These are phyloP conservation scores for Rhizopus arrhizus DNA, from an alignment of 371 early-diverging fungal genomes.

Conservation along the genomic window DNA sequence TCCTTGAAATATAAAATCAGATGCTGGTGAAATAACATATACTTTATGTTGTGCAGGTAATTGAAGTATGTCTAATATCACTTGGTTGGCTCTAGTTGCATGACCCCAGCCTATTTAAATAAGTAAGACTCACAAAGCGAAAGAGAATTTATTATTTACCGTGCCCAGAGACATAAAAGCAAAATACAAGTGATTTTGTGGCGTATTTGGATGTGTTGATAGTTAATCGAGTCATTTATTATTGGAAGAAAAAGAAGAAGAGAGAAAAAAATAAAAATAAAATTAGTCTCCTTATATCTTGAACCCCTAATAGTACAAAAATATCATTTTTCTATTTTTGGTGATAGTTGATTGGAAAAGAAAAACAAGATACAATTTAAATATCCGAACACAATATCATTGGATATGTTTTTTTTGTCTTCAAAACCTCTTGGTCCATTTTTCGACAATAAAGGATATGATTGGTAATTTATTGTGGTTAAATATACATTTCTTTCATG, in stretches of 20 bases:
- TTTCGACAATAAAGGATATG: not conserved
- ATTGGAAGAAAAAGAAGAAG: not conserved
- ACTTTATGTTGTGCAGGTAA: constrained; percentile 62
- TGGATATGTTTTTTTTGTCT: no score
- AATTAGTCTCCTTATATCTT: constrained; percentile 2
- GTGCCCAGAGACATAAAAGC: constrained; percentile 74
- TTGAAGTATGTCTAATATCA: constrained; percentile 60
- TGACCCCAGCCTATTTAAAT: constrained; percentile 65
- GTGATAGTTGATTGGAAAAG: not conserved
- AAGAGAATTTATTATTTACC: constrained; percentile 35
- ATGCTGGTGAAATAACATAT: constrained; percentile 66
- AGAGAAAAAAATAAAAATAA: constrained; percentile 8
- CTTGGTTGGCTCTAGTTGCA: constrained; percentile 67
- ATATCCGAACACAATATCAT: not conserved
- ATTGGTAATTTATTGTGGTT: not conserved
- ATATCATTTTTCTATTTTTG: no score
- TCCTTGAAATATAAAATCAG: constrained; percentile 67
- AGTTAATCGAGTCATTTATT: constrained; percentile 29
- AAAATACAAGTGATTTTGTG: constrained; percentile 50
- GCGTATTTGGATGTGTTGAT: constrained; percentile 19
- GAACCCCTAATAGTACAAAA: not conserved
- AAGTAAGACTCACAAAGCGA: not conserved
- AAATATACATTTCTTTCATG: constrained; percentile 40
- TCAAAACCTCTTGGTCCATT: not conserved
- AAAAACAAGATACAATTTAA: not conserved